phyloP scores from a whole-genome alignment of 73 alveolate genomes.

The Tetrahymena borealis region DNA sequence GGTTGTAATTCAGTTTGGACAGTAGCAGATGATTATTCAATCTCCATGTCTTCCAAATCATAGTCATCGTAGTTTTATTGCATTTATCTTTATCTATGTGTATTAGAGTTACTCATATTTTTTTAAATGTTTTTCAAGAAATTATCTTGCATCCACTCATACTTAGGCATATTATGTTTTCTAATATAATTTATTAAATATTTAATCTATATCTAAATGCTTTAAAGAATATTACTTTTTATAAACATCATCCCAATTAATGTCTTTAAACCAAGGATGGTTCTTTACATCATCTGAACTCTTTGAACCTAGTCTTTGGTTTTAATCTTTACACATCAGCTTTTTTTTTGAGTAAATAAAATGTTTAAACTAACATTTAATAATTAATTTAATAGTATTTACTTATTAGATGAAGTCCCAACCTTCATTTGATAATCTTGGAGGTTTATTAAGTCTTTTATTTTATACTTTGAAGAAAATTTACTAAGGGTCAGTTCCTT shows the following conservation, averaged over 20 bases:
- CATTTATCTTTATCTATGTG: background rate
- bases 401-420: background rate
- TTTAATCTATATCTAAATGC: background rate
- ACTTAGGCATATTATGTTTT: background rate
- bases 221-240: background rate
- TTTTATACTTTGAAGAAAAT: background rate
- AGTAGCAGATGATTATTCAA: background rate
- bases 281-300: constrained; percentile 78
- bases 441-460: background rate
- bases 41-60: background rate
- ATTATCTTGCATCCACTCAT: background rate
- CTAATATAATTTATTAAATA: background rate
- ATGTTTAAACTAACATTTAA: background rate
- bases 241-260: constrained; percentile 80
- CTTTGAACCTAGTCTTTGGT: constrained; percentile 77
- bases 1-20: background rate
- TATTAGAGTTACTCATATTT: background rate
- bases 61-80: background rate
- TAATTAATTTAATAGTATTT: background rate
- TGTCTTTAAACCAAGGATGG: constrained; percentile 77
- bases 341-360: constrained; percentile 37
- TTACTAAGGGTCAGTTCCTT: background rate
- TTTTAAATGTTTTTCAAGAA: background rate
- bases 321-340: constrained; percentile 71
- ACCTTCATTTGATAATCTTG: background rate